phyloP scores from a whole-genome alignment of 768 basidiomycete genomes.

The Suillus decipiens region DNA sequence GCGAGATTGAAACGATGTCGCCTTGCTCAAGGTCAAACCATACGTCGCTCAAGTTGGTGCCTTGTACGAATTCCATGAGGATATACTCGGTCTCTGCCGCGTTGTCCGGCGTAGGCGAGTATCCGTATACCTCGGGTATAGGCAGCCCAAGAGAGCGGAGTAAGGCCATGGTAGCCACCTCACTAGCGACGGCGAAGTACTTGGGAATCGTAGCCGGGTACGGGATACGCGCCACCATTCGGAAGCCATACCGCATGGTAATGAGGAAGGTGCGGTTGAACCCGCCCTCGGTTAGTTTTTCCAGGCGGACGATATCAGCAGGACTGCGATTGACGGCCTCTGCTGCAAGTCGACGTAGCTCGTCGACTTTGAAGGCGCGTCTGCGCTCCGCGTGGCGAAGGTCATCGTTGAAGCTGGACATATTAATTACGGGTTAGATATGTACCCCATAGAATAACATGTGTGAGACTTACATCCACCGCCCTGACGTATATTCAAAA shows the following conservation, averaged over 20 bases:
- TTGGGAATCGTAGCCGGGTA: conserved; percentile 25
- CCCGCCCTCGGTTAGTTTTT: conserved; percentile 45
- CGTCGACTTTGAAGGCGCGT: conserved; percentile 41
- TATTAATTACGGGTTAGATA: conserved; percentile 29
- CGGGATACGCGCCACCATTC: no score
- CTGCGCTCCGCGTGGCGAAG: conserved; percentile 51
- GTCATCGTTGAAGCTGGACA: conserved; percentile 41
- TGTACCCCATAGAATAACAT: conserved; percentile 27
- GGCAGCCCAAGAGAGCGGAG: conserved; percentile 32
- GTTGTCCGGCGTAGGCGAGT: conserved; percentile 32
- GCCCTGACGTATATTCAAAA: conserved; percentile 45
- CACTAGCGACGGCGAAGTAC: conserved; percentile 30
- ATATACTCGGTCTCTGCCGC: conserved; percentile 31
- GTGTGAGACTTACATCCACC: conserved; percentile 44
- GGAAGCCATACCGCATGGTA: conserved; percentile 26
- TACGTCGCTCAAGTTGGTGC: conserved; percentile 43
- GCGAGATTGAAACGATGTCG: conserved; percentile 43
- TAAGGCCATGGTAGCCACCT: conserved; percentile 31
- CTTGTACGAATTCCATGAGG: conserved; percentile 35
- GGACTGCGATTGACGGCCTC: conserved; percentile 40
- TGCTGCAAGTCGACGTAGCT: conserved; percentile 46
- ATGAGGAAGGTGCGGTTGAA: conserved; percentile 34
- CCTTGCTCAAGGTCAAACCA: conserved; percentile 39
- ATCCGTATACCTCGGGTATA: conserved; percentile 32
- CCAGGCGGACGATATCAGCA: conserved; percentile 37